Base-by-base conservation (phyloP, 192 early-diverging fungal genomes). In the Backusella parvicylindrica region DNA sequence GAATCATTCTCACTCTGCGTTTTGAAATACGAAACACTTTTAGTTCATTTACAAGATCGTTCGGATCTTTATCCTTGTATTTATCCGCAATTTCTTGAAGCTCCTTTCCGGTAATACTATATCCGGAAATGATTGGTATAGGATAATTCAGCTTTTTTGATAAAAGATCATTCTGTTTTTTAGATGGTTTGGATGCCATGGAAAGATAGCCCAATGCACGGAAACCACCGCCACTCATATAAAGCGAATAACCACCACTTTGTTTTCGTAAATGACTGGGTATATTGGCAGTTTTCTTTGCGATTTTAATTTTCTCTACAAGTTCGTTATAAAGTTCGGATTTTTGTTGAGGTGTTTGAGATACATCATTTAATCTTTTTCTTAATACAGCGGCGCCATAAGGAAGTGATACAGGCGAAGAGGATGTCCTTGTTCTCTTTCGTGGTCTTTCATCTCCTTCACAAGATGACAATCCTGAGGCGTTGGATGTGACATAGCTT, bases 41-140 rank as follows among this genome's bases (percentile, higher is more conserved):
- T 12, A 83, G 74, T 49, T 78, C 35, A 32, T 64, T 64, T 0
- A 53, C 71, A 16, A 83, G 64, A 6, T 83, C 71, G 0, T 75
- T 69, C 26, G 86, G 82, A 2, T 73, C 50, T 8, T 79, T 13
- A 53, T 75, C 30, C 5, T 79, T 73, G 41, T 86, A 88, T 38
- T 82, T 64, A 6, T 83, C 31, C 5, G 73, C 84, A 15, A 86
- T 32, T 32, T 79, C 64, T 1, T 47, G 30, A 6, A 89, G 73
- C 23, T 83, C 79, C 37, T 82, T 81, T 30, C 81, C 77, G 0
- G 83, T 71, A 6, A 84, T 84, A 71, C 75, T 66, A 40, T 85
- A 89, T 9, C 88, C 88, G 67, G 86, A 87, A 37, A 89, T 89
- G 35, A 89, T 83, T 0, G 86, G 85, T 41, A 89, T 82, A 15